Conservation (phyloP, 1,139 yeast species). For the Meyerozyma athensensis region DNA sequence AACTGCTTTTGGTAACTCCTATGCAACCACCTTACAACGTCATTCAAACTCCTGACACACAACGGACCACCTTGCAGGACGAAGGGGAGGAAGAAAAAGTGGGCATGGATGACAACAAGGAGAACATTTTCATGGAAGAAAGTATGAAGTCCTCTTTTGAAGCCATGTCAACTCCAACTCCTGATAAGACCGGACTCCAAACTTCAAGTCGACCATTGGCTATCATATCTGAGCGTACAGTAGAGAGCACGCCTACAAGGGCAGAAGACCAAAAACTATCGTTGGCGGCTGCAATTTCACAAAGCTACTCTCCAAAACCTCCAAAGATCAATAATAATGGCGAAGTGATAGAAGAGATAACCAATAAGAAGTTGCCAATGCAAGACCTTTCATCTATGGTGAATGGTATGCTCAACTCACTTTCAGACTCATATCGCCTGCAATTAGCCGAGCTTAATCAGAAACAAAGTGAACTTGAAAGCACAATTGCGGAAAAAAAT, state of each 20-base stretch:
- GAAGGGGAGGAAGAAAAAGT: slow-evolving; percentile 25
- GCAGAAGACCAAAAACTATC: slow-evolving; percentile 12
- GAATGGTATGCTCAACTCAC: slow-evolving; percentile 39
- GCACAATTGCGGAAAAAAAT: slow-evolving; percentile 17
- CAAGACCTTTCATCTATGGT: slow-evolving; percentile 35
- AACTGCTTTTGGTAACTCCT: slow-evolving; percentile 32
- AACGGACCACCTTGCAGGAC: slow-evolving; percentile 42
- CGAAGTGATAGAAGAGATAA: slow-evolving; percentile 15
- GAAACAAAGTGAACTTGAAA: slow-evolving; percentile 18
- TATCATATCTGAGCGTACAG: slow-evolving; percentile 34
- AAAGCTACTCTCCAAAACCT: slow-evolving; percentile 27
- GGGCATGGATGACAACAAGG: slow-evolving; percentile 37
- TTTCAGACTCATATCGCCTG: slow-evolving; percentile 36
- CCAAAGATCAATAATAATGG: slow-evolving; percentile 34
- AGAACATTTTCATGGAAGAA: slow-evolving; percentile 37
- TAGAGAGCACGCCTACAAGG: slow-evolving; percentile 27
- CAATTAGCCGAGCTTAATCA: slow-evolving; percentile 20
- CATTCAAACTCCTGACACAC: slow-evolving; percentile 45
- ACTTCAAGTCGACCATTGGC: slow-evolving; percentile 29
- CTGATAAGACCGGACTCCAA: slow-evolving; percentile 4
- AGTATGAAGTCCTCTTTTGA: slow-evolving; percentile 12
- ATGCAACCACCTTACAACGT: slow-evolving; percentile 25
- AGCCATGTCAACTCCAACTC: slow-evolving; percentile 27
- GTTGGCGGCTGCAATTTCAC: slow-evolving; percentile 5
- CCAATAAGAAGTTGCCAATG: slow-evolving; percentile 20